Evolutionary conservation across 768 basidiomycete genomes (phyloP).

Genomic region (Lactarius trivialis): DNA sequence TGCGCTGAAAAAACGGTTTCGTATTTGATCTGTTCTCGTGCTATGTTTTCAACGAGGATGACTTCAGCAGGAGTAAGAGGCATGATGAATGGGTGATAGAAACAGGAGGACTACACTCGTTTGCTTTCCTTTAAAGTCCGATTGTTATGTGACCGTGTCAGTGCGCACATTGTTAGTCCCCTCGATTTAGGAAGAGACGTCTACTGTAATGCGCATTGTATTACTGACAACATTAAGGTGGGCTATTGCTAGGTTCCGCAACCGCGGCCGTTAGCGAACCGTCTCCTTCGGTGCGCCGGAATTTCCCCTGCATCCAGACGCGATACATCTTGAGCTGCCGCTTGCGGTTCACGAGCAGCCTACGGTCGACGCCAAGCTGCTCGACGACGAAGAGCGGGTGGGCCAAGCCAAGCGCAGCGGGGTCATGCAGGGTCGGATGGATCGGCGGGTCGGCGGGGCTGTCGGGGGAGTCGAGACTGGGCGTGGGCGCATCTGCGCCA

Average conservation of each 20-base stretch:
- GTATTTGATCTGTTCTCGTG: background rate
- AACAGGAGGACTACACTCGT: too few relatives aligned
- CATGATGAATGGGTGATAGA: too few relatives aligned
- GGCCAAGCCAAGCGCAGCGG: slow-evolving; percentile 27
- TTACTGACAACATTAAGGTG: background rate
- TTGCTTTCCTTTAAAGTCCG: too few relatives aligned
- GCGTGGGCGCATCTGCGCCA: background rate
- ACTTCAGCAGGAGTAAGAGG: too few relatives aligned
- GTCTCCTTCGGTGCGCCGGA: slow-evolving; percentile 32
- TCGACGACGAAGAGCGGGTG: slow-evolving; percentile 72
- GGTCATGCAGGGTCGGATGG: slow-evolving; percentile 29
- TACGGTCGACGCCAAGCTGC: slow-evolving; percentile 83
- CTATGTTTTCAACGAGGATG: background rate
- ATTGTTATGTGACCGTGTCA: too few relatives aligned
- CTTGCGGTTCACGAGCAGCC: slow-evolving; percentile 90
- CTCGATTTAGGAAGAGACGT: background rate
- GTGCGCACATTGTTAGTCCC: too few relatives aligned
- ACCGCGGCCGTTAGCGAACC: background rate
- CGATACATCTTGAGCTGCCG: slow-evolving; percentile 95
- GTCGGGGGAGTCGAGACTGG: background rate
- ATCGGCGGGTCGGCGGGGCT: slow-evolving; percentile 12
- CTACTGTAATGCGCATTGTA: background rate
- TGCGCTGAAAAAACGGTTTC: background rate
- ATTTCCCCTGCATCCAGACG: slow-evolving; percentile 90
- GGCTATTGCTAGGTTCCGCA: background rate